Base-by-base conservation (phyloP, 2,329 filamentous ascomycete species). In the Dactylellina sp. region DNA sequence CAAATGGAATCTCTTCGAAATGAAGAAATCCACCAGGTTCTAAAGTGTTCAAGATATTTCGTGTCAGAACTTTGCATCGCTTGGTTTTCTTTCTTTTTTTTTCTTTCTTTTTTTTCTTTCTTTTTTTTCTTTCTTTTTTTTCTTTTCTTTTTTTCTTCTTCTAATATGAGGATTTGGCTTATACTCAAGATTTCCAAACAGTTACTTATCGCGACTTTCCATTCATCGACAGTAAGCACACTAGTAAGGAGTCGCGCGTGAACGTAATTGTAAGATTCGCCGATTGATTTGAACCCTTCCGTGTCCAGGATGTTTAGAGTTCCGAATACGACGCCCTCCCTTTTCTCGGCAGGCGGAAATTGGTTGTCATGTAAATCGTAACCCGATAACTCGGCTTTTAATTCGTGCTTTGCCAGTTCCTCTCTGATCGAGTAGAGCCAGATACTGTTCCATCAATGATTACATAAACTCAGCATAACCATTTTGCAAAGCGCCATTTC, bases 351-450 rank as follows among this genome's bases (percentile, higher is more conserved):
- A 9, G 68, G 68, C 4, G 68, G 68, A 12, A 72, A 72, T 37
- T 72, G 60, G 37, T 65, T 57, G 40, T 72, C 55, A 16, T 57
- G 37, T 11, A 72, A 46, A 52, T 72, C 68, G 40, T 72, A 72
- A 9, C 60, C 68, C 20, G 65, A 28, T 1, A 74, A 39, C 35
- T 55, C 53, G 4, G 70, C 47, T 37, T 62, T 57, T n/a, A 66
- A 47, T 35, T 14, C 47, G 9, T 37, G 18, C 37, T 65, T 42
- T 1, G 49, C 53, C 11, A 66, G 56, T 18, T 74, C 55, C 18
- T 65, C 28, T 32, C 39, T 56, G 35, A 66, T 74, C 4, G 70
- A 49, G 35, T 66, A 74, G 14, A 74, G 70, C 70, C 61, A 74
- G n/a, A 62, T 66, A 2, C 70, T 72, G 16, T 16, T 46, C 25